Evolutionary conservation across 176 grass and related monocot genomes (phyloP).

Genomic region (bread wheat (Triticum aestivum)): DNA sequence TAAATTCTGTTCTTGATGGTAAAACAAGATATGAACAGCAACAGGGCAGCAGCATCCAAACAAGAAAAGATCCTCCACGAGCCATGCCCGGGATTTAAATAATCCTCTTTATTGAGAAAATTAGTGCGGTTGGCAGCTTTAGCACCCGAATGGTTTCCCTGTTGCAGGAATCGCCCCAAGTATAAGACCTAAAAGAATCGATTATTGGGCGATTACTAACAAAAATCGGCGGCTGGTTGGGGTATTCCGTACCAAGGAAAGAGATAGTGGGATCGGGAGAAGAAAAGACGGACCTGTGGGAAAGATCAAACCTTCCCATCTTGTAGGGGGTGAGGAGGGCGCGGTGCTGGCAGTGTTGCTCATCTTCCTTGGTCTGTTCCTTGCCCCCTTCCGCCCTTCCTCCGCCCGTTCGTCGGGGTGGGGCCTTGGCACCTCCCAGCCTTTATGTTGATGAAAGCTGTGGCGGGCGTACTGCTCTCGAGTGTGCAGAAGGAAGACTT

Average conservation of each 20-base stretch:
- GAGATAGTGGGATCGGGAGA: neutral
- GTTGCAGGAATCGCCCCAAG: constrained; percentile 5
- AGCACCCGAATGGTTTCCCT: neutral
- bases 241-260: neutral
- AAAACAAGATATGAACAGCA: constrained; percentile 6
- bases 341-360: neutral
- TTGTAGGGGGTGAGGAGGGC: constrained; percentile 54
- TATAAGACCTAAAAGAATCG: neutral
- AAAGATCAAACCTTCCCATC: constrained; percentile 45
- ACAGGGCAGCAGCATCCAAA: neutral
- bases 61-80: neutral
- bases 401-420: neutral
- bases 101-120: neutral
- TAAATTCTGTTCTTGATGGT: neutral
- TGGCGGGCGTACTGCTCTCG: no score
- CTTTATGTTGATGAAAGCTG: neutral
- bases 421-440: neutral
- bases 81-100: neutral
- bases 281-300: constrained; percentile 15
- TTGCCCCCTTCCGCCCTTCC: neutral
- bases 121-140: neutral
- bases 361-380: neutral
- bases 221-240: neutral
- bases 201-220: neutral
- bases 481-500: no score